phyloP scores from a whole-genome alignment of 768 basidiomycete genomes.

The Tricholoma sp. region DNA sequence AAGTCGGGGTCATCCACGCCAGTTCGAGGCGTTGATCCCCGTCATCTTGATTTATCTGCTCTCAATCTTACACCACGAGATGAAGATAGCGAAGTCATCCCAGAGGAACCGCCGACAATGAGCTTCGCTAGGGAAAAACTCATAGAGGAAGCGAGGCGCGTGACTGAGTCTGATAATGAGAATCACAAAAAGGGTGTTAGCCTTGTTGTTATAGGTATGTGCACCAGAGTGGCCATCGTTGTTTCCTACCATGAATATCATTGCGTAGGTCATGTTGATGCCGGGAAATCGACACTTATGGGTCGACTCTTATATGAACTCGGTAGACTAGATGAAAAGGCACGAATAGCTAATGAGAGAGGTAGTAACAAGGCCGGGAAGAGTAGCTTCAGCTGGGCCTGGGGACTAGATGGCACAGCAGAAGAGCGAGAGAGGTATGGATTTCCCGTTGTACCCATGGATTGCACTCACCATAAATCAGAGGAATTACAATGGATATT shows the following conservation, averaged over 20 bases:
- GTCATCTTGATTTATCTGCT: constrained; percentile 67
- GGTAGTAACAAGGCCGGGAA: constrained; percentile 90
- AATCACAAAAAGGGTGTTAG: constrained; percentile 68
- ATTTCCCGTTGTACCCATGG: background rate
- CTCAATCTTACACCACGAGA: constrained; percentile 53
- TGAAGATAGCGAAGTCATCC: constrained; percentile 33
- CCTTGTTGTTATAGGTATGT: constrained; percentile 86
- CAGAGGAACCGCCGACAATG: constrained; percentile 59
- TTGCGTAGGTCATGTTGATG: constrained; percentile 88
- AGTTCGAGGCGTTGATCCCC: constrained; percentile 42
- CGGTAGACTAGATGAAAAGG: constrained; percentile 83
- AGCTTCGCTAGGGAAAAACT: constrained; percentile 75
- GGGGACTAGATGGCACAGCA: constrained; percentile 89
- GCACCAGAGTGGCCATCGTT: too few species aligned
- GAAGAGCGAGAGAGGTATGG: constrained; percentile 90
- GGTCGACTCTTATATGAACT: constrained; percentile 90
- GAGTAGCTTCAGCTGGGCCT: constrained; percentile 95
- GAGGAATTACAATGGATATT: constrained; percentile 98
- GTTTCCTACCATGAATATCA: background rate
- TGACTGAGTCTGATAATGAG: constrained; percentile 40
- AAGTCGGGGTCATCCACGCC: constrained; percentile 41
- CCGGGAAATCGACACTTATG: constrained; percentile 98
- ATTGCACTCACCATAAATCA: constrained; percentile 25
- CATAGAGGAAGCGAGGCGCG: constrained; percentile 68
- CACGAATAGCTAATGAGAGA: constrained; percentile 76